phyloP scores from a whole-genome alignment of 805 yeast species.

The Saccharomycopsis babjevae region DNA sequence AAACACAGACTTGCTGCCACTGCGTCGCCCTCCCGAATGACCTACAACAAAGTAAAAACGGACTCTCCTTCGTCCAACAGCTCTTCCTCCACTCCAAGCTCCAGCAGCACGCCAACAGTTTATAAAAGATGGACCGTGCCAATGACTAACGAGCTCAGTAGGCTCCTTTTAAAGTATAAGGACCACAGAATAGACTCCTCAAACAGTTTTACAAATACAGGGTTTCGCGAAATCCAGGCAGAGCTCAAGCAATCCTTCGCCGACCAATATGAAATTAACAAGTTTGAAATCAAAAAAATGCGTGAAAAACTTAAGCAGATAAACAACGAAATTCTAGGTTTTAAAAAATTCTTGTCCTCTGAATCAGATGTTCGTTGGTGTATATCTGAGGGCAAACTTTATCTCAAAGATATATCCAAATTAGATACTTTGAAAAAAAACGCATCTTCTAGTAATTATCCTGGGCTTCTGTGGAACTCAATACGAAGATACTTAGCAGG shows the following conservation, averaged over 20 bases:
- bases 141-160: constrained; percentile 18
- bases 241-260: constrained; percentile 13
- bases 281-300: constrained; percentile 17
- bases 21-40: not conserved
- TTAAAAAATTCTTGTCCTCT: constrained; percentile 10
- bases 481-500: constrained; percentile 15
- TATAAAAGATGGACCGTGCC: constrained; percentile 18
- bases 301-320: constrained; percentile 18
- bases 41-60: not conserved
- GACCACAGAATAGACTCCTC: constrained; percentile 10
- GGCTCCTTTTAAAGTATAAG: constrained; percentile 13
- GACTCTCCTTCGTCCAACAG: not conserved
- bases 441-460: constrained; percentile 7
- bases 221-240: constrained; percentile 14
- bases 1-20: not conserved
- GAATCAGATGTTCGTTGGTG: constrained; percentile 13
- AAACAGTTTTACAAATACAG: constrained; percentile 16
- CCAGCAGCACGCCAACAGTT: constrained; percentile 1
- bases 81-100: not conserved
- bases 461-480: constrained; percentile 16
- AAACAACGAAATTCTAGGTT: constrained; percentile 16
- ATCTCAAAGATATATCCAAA: constrained; percentile 8
- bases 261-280: constrained; percentile 15
- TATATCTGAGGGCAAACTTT: constrained; percentile 15
- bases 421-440: constrained; percentile 13